Evolutionary conservation across 148 eudicot species (phyloP), one percentile per base, ranked within the genome.

Genomic region (Camellia granthamiana): DNA sequence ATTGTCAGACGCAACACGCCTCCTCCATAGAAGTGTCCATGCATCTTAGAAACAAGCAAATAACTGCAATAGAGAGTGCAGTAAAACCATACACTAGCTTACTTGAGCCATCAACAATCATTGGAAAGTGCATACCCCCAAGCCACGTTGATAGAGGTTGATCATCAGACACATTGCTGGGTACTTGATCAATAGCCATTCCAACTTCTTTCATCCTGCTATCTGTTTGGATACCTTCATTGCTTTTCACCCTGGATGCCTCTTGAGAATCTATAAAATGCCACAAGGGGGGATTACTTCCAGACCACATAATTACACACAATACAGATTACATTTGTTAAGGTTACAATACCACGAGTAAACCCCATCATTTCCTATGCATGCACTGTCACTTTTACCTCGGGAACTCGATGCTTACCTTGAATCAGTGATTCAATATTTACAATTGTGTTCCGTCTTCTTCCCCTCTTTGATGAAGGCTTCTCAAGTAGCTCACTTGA

Each of bases 111-210:
- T 85, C 86, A 89, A 83, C 41, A 46, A 67, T 60, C 1, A 83
- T 71, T 64, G 87, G 82, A 62, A 86, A 59, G 6, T 89, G 91
- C 72, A 79, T 85, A 63, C 83, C 89, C 79, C 86, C 90, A 62
- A 91, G 84, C 92, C 91, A 92, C 64, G 82, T 84, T 42, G 90
- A 85, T 73, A 92, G 87, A n/a, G 97, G 94, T 80, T 79, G 80
- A 73, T 92, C 92, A 72, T 92, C 97, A 23, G 89, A 85, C 21
- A 84, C 70, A 72, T 66, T 85, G 77, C 78, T 77, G 15, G 82
- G 78, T 62, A 81, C 56, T 79, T 66, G 73, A 68, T 72, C 82
- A 72, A 64, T 43, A 64, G 23, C 75, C 66, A 63, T 77, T 69
- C 79, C 86, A 49, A 47, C 82, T 68, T 82, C 85, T 49, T 78